These are phyloP conservation scores for Triticum aestivum DNA, from an alignment of 176 grass and related monocot genomes.

Conservation along the genomic window DNA sequence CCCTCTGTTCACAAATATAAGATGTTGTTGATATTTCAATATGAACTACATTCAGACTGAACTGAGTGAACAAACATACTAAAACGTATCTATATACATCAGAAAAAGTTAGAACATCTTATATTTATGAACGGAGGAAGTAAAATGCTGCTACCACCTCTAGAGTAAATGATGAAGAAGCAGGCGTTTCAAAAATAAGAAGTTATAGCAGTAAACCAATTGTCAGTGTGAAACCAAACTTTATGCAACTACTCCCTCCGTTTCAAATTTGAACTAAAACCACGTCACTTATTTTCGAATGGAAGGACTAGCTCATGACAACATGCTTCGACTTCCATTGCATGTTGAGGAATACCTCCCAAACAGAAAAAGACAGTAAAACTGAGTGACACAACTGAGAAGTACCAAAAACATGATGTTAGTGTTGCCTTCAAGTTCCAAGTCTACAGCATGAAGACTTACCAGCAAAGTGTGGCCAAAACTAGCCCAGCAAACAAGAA, in stretches of 20 bases:
- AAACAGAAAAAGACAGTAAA: neutral
- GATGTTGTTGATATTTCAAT: too few species aligned
- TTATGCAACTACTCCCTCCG: neutral
- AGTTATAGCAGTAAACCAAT: neutral
- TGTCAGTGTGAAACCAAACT: neutral
- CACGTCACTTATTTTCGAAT: too few species aligned
- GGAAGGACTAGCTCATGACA: neutral
- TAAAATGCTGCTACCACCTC: neutral
- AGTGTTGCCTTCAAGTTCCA: neutral
- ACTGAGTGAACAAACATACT: too few species aligned
- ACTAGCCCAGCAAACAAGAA: slow-evolving; percentile 85
- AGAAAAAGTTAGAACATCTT: too few species aligned
- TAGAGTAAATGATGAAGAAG: slow-evolving; percentile 11
- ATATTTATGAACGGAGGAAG: too few species aligned
- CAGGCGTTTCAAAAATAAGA: neutral
- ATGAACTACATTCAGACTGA: too few species aligned
- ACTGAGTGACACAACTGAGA: neutral
- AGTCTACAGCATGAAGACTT: slow-evolving; percentile 24
- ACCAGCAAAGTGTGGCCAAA: slow-evolving; percentile 93
- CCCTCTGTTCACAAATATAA: too few species aligned
- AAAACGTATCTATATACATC: too few species aligned
- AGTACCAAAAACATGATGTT: neutral
- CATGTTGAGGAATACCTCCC: neutral
- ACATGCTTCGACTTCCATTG: neutral
- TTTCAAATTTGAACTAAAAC: too few species aligned